Evolutionary conservation across 306 rosid species (phyloP).

Genomic region (Prunus mume): DNA sequence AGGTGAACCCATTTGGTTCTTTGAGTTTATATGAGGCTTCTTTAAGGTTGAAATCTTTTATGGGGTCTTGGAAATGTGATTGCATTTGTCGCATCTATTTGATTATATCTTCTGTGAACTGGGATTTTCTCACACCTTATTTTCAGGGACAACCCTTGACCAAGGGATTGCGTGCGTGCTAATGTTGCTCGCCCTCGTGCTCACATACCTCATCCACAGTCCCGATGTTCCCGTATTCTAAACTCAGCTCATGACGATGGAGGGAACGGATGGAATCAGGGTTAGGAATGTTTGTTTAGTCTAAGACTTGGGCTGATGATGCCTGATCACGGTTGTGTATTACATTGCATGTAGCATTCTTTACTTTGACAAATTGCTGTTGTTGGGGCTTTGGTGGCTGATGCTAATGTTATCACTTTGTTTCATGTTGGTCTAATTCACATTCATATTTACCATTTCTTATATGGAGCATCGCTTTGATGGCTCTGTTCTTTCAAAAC

Average conservation of each 20-base stretch:
- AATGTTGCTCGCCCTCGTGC: slow-evolving; percentile 50
- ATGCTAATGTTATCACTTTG: too few species aligned
- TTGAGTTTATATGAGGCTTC: too few species aligned
- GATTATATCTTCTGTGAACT: too few species aligned
- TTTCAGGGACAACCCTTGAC: slow-evolving; percentile 57
- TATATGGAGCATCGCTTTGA: too few species aligned
- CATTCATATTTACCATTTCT: too few species aligned
- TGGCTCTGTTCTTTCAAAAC: too few species aligned
- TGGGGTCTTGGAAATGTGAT: too few species aligned
- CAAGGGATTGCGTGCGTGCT: slow-evolving; percentile 63
- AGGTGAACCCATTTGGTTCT: too few species aligned
- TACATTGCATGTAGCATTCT: neutral
- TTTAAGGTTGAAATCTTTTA: too few species aligned
- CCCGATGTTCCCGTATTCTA: slow-evolving; percentile 42
- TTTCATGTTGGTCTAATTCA: too few species aligned
- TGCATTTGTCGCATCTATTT: too few species aligned
- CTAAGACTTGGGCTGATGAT: neutral
- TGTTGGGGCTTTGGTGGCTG: neutral
- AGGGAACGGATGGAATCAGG: neutral
- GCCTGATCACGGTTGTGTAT: neutral
- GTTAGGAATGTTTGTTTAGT: slow-evolving; percentile 2
- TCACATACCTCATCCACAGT: slow-evolving; percentile 60
- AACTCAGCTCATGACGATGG: neutral
- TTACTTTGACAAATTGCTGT: slow-evolving; percentile 14
- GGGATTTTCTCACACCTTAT: neutral